phyloP scores from a whole-genome alignment of 1,284 basidiomycete species.

The Phaffia rhodozyma region DNA sequence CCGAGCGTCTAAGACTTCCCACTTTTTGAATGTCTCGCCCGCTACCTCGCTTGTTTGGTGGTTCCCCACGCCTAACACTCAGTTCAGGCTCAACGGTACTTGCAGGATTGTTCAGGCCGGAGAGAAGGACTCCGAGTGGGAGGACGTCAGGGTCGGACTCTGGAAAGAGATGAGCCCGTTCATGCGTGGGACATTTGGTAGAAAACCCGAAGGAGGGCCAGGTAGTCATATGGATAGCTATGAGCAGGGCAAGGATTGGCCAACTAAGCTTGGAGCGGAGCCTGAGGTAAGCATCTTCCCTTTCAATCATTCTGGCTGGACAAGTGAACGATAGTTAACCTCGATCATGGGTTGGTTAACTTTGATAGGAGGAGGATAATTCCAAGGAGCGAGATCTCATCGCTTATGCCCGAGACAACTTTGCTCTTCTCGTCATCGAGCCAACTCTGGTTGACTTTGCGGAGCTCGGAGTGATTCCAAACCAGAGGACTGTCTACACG shows the following conservation, averaged over 20 bases:
- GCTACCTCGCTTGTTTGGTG: constrained; percentile 4
- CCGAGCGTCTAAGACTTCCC: constrained; percentile 8
- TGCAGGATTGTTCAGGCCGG: not conserved
- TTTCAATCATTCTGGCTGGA: not conserved
- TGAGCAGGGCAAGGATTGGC: constrained; percentile 11
- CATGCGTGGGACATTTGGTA: constrained; percentile 9
- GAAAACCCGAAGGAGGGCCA: constrained; percentile 1
- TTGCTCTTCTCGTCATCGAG: constrained; percentile 14
- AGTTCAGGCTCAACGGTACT: constrained; percentile 8
- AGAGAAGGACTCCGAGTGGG: not conserved
- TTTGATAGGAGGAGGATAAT: constrained; percentile 6
- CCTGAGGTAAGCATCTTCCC: not conserved
- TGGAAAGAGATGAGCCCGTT: constrained; percentile 10
- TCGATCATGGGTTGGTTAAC: not conserved
- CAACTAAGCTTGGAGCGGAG: not conserved
- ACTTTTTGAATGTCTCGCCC: not conserved
- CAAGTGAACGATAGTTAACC: too few species aligned
- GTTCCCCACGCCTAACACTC: constrained; percentile 14
- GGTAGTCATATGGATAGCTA: constrained; percentile 4
- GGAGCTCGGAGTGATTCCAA: constrained; percentile 11
- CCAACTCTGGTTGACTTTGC: constrained; percentile 6
- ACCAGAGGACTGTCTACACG: constrained; percentile 6
- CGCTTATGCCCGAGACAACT: constrained; percentile 9
- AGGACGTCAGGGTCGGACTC: not conserved
- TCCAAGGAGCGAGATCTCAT: not conserved